These are phyloP conservation scores for Fusarium coicis DNA, from an alignment of 2,329 filamentous ascomycete genomes.

Conservation along the genomic window DNA sequence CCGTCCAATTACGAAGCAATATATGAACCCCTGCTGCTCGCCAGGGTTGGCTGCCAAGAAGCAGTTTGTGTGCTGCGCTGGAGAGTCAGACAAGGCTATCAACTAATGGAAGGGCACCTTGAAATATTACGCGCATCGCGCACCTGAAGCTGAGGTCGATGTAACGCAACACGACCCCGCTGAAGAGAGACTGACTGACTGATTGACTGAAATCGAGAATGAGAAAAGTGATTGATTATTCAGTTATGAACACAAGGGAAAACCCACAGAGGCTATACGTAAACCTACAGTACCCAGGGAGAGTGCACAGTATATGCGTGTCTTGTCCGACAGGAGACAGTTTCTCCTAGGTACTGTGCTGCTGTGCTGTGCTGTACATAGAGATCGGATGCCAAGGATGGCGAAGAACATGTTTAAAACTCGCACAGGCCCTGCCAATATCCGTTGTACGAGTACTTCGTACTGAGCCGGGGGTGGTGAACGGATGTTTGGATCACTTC, in stretches of 20 bases:
- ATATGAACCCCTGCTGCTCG: constrained; percentile 23
- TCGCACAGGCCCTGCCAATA: constrained; percentile 35
- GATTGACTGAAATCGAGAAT: neutral
- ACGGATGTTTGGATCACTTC: constrained; percentile 33
- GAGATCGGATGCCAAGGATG: constrained; percentile 45
- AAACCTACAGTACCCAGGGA: neutral
- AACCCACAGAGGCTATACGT: neutral
- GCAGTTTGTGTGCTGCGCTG: neutral
- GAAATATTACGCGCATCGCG: constrained; percentile 27
- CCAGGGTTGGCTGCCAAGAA: constrained; percentile 13
- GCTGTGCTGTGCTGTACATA: neutral
- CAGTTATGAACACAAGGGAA: neutral
- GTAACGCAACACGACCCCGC: constrained; percentile 41
- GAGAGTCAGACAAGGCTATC: constrained; percentile 11
- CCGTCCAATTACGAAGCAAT: constrained; percentile 22
- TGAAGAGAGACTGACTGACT: constrained; percentile 1
- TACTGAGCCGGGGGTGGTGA: constrained; percentile 1
- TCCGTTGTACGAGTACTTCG: constrained; percentile 24
- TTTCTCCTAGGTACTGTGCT: neutral
- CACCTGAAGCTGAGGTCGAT: constrained; percentile 47
- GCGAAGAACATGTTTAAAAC: constrained; percentile 12
- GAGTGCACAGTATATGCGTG: neutral
- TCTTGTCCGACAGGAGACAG: constrained; percentile 11
- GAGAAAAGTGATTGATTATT: constrained; percentile 1
- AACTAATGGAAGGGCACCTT: neutral